Evolutionary conservation across 2,329 filamentous ascomycete species (phyloP).

Genomic region (Emergomyces africanus): DNA sequence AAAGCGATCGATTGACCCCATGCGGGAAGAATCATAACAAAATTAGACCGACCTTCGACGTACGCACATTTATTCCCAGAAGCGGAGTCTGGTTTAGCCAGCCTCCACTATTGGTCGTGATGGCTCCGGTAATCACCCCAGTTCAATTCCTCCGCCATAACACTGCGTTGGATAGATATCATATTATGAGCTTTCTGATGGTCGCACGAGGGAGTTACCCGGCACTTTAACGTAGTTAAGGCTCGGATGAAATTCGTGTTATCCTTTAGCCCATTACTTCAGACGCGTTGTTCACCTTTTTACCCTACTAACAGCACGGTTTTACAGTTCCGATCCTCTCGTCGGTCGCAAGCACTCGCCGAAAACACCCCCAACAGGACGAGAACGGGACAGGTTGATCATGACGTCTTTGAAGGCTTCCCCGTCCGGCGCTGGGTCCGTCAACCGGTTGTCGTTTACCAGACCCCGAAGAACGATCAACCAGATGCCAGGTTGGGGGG

Average conservation of each 20-base stretch:
- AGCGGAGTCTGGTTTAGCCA: background rate
- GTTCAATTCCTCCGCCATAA: background rate
- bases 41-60: background rate
- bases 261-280: background rate
- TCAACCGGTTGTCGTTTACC: conserved; percentile 54
- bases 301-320: background rate
- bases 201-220: background rate
- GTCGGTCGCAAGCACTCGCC: conserved; percentile 39
- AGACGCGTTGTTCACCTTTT: background rate
- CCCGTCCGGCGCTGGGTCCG: conserved; percentile 86
- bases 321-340: conserved; percentile 42
- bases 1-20: background rate
- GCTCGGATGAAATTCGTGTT: background rate
- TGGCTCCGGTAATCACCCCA: background rate
- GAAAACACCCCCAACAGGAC: conserved; percentile 31
- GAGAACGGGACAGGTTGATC: conserved; percentile 42
- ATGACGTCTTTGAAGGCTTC: conserved; percentile 59
- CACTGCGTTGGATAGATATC: background rate
- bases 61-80: background rate
- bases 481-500: conserved; percentile 20
- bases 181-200: background rate
- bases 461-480: conserved; percentile 52
- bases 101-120: background rate
- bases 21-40: background rate
- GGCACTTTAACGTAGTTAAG: background rate